A percentile compares a stretch with the other conserved stretches of the same genome.
Evolutionary conservation across 345 rosid species (phyloP).

Genomic region (Adansonia digitata): DNA sequence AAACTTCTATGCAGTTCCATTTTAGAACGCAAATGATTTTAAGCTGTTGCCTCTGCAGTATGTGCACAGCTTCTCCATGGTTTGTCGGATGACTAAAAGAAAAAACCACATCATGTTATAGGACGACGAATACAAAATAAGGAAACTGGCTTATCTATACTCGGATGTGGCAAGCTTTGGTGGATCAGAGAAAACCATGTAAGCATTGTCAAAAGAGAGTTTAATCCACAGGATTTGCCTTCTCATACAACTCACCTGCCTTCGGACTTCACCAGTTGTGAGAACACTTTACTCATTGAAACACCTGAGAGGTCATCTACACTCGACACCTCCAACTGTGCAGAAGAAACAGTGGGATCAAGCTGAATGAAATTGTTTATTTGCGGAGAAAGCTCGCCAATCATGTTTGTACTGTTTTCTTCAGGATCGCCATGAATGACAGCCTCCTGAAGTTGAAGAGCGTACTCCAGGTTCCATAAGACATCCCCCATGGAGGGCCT

Average conservation of each 20-base stretch:
- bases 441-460: conserved; percentile 75
- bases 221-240: background rate
- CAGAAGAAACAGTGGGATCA: conserved; percentile 28
- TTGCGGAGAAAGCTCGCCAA: conserved; percentile 54
- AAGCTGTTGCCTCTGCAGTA: background rate
- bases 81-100: background rate
- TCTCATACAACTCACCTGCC: conserved; percentile 40
- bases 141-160: background rate
- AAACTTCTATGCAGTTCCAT: background rate
- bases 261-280: conserved; percentile 80
- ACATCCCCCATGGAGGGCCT: conserved; percentile 89
- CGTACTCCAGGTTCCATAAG: conserved; percentile 84
- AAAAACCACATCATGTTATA: background rate
- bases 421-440: conserved; percentile 51
- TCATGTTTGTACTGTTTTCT: conserved; percentile 65
- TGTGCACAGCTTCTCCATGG: background rate
- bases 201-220: background rate
- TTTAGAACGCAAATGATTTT: background rate
- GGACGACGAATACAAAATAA: background rate
- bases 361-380: conserved; percentile 44
- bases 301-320: conserved; percentile 49
- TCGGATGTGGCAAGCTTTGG: background rate
- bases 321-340: conserved; percentile 36
- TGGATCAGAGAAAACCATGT: background rate
- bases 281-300: conserved; percentile 76